Evolutionary conservation across 495 filamentous ascomycete species (phyloP).

Genomic region (Echria macrotheca): DNA sequence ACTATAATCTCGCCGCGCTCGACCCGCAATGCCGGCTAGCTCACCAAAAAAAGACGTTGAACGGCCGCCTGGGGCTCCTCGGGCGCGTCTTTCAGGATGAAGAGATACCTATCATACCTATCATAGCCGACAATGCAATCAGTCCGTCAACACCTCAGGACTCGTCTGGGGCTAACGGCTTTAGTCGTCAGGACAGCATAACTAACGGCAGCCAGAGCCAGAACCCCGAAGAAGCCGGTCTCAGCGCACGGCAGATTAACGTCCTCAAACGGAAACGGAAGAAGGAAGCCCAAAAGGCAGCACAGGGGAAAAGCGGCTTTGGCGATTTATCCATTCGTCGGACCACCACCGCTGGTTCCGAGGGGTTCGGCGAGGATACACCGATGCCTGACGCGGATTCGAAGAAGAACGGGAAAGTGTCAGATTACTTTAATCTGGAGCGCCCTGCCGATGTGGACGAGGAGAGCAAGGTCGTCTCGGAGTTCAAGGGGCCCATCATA

Average conservation of each 20-base stretch:
- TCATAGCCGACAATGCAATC: slow-evolving; percentile 31
- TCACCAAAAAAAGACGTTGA: slow-evolving; percentile 85
- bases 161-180: slow-evolving; percentile 35
- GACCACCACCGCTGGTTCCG: slow-evolving; percentile 51
- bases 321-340: slow-evolving; percentile 76
- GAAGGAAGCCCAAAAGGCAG: slow-evolving; percentile 73
- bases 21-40: slow-evolving; percentile 75
- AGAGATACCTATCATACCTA: slow-evolving; percentile 59
- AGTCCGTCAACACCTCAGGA: slow-evolving; percentile 41
- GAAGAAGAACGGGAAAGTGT: slow-evolving; percentile 65
- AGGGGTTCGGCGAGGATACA: slow-evolving; percentile 47
- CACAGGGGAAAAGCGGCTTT: slow-evolving; percentile 62
- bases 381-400: slow-evolving; percentile 54
- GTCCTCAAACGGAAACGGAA: slow-evolving; percentile 89
- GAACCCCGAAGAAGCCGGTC: slow-evolving; percentile 57
- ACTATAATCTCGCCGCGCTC: slow-evolving; percentile 73
- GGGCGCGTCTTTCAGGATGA: slow-evolving; percentile 78
- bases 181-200: slow-evolving; percentile 30
- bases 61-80: slow-evolving; percentile 71
- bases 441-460: slow-evolving; percentile 68
- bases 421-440: slow-evolving; percentile 88
- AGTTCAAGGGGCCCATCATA: slow-evolving; percentile 77
- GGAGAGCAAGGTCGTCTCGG: slow-evolving; percentile 84
- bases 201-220: slow-evolving; percentile 25
- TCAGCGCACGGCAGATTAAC: slow-evolving; percentile 90